Evolutionary conservation across 2,329 filamentous ascomycete genomes (phyloP), one percentile per base, ranked within the genome.

Genomic region (Amylocarpus encephaloides): DNA sequence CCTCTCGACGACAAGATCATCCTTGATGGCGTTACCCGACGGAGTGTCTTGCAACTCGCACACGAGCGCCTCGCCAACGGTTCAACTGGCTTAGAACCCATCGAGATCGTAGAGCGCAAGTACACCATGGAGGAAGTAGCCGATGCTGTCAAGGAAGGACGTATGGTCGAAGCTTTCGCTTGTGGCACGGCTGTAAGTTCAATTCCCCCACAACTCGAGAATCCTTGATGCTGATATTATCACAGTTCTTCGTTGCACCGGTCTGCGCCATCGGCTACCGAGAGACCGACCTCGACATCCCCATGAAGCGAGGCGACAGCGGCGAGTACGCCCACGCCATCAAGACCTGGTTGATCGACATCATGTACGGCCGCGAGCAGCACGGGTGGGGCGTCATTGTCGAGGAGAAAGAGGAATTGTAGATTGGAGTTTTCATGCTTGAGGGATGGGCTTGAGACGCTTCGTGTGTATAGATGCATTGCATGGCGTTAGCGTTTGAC

Each of bases 1-100:
- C 88, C 88, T 7, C 71, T 96, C 39, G 85, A 86, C 51, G 88
- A 88, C 64, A 82, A 85, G 63, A 77, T 95, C 53, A 95, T 96
- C 59, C 76, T 96, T 2, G 86, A 92, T 55, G 91, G 91, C 56
- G 84, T 96, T 10, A 96, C 90, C n/a, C 77, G 91, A 46, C 77
- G 86, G 48, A 91, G 86, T 61, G 81, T 91, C 16, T 68, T 95
- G 33, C 83, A 92, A 58, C 74, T 95, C 16, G 83, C 80, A 1
- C 74, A 79, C 19, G 75, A 83, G 66, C 75, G 84, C 6, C 70
- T 94, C 10, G 67, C 69, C 1, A 72, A 52, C 29, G 33, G 43
- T 9, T 30, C 18, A 15, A 45, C 44, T 13, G 58, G 51, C 10
- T 57, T 81, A 2, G 64, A 68, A 32, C 73, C 81, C 56, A 48